Percentiles rank a stretch among this genome's conserved stretches.
Evolutionary conservation across 2,329 filamentous ascomycete genomes (phyloP).

Genomic region (Lithohypha guttulata): DNA sequence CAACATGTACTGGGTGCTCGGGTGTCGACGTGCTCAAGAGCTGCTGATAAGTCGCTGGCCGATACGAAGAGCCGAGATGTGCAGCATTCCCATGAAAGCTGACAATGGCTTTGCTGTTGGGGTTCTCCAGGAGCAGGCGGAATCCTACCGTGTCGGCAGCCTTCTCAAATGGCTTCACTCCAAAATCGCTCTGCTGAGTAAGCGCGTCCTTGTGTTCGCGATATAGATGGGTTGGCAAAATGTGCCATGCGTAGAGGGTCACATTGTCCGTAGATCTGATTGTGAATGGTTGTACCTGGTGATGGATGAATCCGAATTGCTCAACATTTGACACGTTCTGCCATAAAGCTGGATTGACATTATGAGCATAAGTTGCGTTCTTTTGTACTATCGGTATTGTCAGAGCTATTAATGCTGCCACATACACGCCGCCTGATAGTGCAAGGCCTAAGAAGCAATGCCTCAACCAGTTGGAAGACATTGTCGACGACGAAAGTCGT

Average conservation of each 20-base stretch:
- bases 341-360: conserved; percentile 61
- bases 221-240: conserved; percentile 70
- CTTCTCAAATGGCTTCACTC: conserved; percentile 25
- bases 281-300: conserved; percentile 75
- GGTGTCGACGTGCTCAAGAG: conserved; percentile 60
- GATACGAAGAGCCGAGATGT: conserved; percentile 66
- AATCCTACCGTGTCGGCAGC: conserved; percentile 40
- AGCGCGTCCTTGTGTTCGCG: conserved; percentile 56
- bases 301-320: conserved; percentile 21
- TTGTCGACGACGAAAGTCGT: no score
- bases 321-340: conserved; percentile 40
- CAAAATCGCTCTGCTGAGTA: conserved; percentile 36
- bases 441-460: conserved; percentile 48
- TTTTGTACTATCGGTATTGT: conserved; percentile 64
- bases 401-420: conserved; percentile 53
- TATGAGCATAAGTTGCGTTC: conserved; percentile 77
- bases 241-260: conserved; percentile 78
- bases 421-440: conserved; percentile 54
- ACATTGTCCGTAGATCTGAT: conserved; percentile 65
- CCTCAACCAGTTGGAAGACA: conserved; percentile 26
- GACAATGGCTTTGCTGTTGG: conserved; percentile 43
- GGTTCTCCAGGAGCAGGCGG: conserved; percentile 40
- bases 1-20: conserved; percentile 55
- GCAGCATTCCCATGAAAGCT: conserved; percentile 63
- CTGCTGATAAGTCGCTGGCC: conserved; percentile 66